phyloP scores from a whole-genome alignment of 257 asterid species.

The Linaria vulgaris region DNA sequence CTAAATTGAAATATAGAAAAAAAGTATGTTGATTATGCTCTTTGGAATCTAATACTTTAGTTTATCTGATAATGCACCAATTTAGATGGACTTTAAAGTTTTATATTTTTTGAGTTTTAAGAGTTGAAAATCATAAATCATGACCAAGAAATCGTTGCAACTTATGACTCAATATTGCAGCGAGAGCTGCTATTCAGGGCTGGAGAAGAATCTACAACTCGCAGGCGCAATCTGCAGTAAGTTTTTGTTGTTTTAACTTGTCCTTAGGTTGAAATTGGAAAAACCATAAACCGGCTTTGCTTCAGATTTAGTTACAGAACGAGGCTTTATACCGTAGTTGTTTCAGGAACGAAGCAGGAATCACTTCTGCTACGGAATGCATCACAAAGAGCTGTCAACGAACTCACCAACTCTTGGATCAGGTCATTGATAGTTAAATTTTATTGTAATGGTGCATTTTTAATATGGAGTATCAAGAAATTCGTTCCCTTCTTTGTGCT shows the following conservation, averaged over 20 bases:
- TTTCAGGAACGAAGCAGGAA: slow-evolving; percentile 86
- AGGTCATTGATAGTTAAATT: slow-evolving; percentile 46
- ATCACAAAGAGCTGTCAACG: slow-evolving; percentile 94
- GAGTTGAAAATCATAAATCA: too few relatives aligned
- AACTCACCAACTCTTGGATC: slow-evolving; percentile 95
- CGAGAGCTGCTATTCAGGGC: slow-evolving; percentile 95
- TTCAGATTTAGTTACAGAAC: too few relatives aligned
- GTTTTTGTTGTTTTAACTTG: slow-evolving; percentile 24
- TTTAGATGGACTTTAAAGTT: too few relatives aligned
- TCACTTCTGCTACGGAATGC: slow-evolving; percentile 97
- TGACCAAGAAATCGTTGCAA: slow-evolving; percentile 14
- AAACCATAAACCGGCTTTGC: too few relatives aligned
- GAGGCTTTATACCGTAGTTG: too few relatives aligned
- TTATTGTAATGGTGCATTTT: slow-evolving; percentile 1
- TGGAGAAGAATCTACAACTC: slow-evolving; percentile 91
- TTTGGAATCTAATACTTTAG: background rate
- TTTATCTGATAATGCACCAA: background rate
- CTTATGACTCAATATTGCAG: slow-evolving; percentile 40
- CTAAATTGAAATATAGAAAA: background rate
- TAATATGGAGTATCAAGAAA: slow-evolving; percentile 4
- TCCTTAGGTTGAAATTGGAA: too few relatives aligned
- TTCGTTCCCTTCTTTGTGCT: slow-evolving; percentile 19
- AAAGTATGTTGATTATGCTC: background rate
- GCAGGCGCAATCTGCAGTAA: slow-evolving; percentile 86
- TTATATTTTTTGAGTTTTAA: too few relatives aligned